A percentile compares a stretch with the other conserved stretches of the same genome.
Conservation (phyloP, 1,139 yeast species). For the Pichia sp. region DNA sequence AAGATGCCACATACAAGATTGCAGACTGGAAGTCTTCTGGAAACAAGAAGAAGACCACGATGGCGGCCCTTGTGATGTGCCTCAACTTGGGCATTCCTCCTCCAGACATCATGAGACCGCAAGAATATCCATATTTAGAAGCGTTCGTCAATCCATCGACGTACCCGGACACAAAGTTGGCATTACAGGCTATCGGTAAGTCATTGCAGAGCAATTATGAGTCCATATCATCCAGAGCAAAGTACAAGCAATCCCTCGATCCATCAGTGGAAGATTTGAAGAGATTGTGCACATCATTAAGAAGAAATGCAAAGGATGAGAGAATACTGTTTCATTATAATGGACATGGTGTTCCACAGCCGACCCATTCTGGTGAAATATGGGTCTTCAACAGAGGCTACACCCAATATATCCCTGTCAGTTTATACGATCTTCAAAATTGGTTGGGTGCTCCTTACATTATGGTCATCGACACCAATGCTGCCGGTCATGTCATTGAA, state of each 20-base stretch:
- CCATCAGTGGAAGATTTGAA: constrained; percentile 97
- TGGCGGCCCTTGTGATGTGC: constrained; percentile 90
- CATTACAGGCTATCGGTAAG: constrained; percentile 89
- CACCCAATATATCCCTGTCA: constrained; percentile 96
- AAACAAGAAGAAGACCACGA: constrained; percentile 91
- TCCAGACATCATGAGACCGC: constrained; percentile 92
- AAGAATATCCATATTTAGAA: constrained; percentile 90
- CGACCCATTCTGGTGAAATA: constrained; percentile 96
- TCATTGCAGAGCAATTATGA: constrained; percentile 87
- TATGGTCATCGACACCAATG: constrained; percentile 91
- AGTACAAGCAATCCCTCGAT: constrained; percentile 88
- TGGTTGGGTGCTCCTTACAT: constrained; percentile 99
- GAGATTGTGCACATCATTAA: constrained; percentile 81
- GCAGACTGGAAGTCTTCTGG: constrained; percentile 90
- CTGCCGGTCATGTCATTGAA: constrained; percentile 91
- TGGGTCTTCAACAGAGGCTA: constrained; percentile 98
- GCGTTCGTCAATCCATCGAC: constrained; percentile 92
- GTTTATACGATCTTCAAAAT: constrained; percentile 87
- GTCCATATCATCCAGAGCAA: constrained; percentile 79
- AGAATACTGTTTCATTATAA: constrained; percentile 91
- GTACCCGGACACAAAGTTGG: constrained; percentile 86
- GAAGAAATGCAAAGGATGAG: constrained; percentile 91
- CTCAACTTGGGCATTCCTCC: constrained; percentile 96
- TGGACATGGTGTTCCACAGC: constrained; percentile 99
- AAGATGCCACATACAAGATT: constrained; percentile 58